Conservation (phyloP, 345 rosid species). For the Eucalyptus fibrosa region DNA sequence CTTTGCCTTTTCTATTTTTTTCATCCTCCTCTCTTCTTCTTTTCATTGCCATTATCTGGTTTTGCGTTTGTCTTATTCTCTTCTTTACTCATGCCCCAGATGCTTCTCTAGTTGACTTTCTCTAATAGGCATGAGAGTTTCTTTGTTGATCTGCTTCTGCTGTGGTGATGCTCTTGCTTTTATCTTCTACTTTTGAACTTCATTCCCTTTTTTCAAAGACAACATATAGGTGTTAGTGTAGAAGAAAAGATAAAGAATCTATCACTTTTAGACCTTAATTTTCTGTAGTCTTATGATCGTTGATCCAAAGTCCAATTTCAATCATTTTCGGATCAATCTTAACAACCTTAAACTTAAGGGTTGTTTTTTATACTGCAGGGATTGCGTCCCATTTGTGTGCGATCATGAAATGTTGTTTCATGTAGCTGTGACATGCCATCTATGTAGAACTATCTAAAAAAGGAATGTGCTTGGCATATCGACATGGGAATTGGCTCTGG, state of each 20-base stretch:
- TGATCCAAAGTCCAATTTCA: background rate
- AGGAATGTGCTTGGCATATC: no score
- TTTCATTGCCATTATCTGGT: background rate
- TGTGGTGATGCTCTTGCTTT: background rate
- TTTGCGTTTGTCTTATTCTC: background rate
- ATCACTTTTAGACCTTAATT: background rate
- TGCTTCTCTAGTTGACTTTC: background rate
- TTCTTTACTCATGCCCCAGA: background rate
- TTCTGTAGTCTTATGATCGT: background rate
- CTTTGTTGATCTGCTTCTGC: background rate
- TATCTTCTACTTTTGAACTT: background rate
- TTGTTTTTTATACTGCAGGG: background rate
- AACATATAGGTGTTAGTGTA: background rate
- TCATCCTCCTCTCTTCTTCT: background rate
- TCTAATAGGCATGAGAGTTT: background rate
- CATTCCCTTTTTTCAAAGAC: background rate
- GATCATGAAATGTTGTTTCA: background rate
- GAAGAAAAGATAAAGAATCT: background rate
- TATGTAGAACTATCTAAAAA: no score
- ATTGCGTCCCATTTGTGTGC: background rate
- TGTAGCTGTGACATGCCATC: background rate
- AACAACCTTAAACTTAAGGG: background rate
- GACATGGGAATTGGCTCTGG: no score
- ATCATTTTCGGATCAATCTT: background rate
- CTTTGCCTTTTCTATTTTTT: no score